Evolutionary conservation across 805 yeast genomes (phyloP), one percentile per base, ranked within the genome.

Genomic region (Wickerhamomyces ciferrii): DNA sequence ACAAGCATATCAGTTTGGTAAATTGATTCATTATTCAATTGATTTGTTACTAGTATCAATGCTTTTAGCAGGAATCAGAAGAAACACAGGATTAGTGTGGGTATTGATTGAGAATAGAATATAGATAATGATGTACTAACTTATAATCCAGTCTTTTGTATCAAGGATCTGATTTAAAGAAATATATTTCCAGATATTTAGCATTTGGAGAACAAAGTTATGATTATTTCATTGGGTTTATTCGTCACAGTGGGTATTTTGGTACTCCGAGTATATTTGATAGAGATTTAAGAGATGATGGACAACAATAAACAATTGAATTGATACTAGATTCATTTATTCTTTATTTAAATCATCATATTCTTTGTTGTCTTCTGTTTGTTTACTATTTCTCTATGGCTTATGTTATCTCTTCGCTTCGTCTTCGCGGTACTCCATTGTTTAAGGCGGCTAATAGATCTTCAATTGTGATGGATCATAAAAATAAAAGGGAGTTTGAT

Each of bases 1-100:
- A 34, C 32, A n/a, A 2, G n/a, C 19, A 9, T n/a, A 15, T 35
- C 45, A 75, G 87, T 53, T 86, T 37, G 89, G 90, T 2, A 79
- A 72, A 61, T 53, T 83, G 46, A 63, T 85, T 11, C 97, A 89
- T 65, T 78, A 79, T 55, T 78, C 92, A 0, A 58, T 89, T 46
- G 97, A 91, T 60, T 74, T 90, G 51, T 79, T 91, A 3, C 70
- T 91, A 48, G 69, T 88, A 9, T 87, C 96, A 2, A 79, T 94
- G 62, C 71, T 91, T 14, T 69, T 92, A 39, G 96, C 97, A 0
- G 96, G 96, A 3, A 75, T 91, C 44, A 84, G 88, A 61, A 76
- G 89, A 51, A 82, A 87, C 51, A 86, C 96, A 0, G 97, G 97
- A 0, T 70, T 83, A 41, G 76, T 76, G 53, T 66, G 18, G 53